Conservation (phyloP, 2,329 filamentous ascomycete genomes). For the Colletotrichum cordylinicola region DNA sequence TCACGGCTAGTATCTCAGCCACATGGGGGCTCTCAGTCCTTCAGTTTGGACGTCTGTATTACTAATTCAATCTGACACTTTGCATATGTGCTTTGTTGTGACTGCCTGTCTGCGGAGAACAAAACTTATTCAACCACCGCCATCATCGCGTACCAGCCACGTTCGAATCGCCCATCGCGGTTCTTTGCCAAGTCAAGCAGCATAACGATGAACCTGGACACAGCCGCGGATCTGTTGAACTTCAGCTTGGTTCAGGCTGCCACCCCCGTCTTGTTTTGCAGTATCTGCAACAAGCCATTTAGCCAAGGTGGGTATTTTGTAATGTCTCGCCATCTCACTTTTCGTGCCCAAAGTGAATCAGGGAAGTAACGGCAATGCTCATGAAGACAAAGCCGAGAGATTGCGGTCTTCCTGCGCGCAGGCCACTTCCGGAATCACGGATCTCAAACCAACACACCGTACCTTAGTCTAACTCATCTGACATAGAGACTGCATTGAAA, state of each 20-base stretch:
- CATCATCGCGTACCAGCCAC: not conserved
- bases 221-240: not conserved
- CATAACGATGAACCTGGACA: not conserved
- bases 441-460: not conserved
- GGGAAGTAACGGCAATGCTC: not conserved
- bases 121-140: not conserved
- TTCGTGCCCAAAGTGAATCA: not conserved
- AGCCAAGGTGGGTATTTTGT: not conserved
- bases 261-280: not conserved
- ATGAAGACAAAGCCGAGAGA: not conserved
- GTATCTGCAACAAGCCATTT: conserved; percentile 14
- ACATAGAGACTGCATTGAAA: not conserved
- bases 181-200: not conserved
- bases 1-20: not conserved
- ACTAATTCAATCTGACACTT: not conserved
- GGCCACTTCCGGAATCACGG: not conserved
- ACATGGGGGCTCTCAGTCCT: not conserved
- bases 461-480: not conserved
- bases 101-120: not conserved
- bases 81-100: too few species aligned
- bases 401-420: not conserved
- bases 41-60: not conserved
- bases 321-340: not conserved
- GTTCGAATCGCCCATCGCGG: not conserved
- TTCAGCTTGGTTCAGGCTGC: not conserved